Conservation (phyloP, 495 filamentous ascomycete genomes). For the Penicillium malachiteum region DNA sequence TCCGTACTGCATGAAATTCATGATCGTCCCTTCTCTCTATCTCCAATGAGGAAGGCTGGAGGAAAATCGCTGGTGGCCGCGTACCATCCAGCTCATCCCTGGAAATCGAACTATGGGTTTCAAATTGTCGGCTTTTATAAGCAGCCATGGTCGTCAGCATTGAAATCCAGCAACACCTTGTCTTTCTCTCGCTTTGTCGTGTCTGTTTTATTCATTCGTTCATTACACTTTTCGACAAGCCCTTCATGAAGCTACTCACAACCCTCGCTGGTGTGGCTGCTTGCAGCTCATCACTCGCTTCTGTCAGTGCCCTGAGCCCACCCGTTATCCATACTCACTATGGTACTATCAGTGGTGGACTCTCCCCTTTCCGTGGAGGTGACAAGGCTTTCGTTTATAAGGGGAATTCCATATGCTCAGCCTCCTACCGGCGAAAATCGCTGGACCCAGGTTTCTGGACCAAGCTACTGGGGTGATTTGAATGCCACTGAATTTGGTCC, state of each 20-base stretch:
- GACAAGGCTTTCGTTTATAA: slow-evolving; percentile 3
- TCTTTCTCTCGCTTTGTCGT: background rate
- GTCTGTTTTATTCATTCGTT: background rate
- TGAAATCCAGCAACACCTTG: background rate
- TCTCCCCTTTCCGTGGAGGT: slow-evolving; percentile 2
- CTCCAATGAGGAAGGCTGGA: background rate
- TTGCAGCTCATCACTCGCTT: background rate
- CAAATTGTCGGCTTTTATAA: background rate
- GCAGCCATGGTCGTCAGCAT: background rate
- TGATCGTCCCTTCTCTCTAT: background rate
- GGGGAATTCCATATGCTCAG: slow-evolving; percentile 5
- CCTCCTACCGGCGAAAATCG: slow-evolving; percentile 3
- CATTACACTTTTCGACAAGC: background rate
- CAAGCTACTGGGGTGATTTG: slow-evolving; percentile 3
- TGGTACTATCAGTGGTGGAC: background rate
- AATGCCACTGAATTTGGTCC: slow-evolving; percentile 15
- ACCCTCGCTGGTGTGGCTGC: background rate
- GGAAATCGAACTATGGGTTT: background rate
- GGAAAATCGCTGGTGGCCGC: background rate
- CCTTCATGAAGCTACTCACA: background rate
- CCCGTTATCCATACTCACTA: background rate
- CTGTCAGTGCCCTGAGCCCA: background rate
- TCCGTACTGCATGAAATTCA: background rate
- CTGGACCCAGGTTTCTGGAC: background rate
- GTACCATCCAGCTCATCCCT: background rate